Conservation (phyloP, 2,329 filamentous ascomycete genomes). For the Arthrobotrys sinensis region DNA sequence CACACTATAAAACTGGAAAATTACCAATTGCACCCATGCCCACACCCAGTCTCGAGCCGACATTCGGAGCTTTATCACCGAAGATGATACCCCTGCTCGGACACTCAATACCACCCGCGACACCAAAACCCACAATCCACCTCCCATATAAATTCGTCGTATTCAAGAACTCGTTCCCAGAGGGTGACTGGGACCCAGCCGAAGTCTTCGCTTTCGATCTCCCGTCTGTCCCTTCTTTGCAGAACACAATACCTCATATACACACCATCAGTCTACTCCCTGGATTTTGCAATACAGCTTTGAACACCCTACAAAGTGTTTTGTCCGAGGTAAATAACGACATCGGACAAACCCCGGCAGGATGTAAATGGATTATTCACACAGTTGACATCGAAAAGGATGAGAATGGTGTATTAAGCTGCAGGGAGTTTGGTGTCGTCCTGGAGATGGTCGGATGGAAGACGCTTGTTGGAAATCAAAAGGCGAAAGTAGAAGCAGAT, state of each 20-base stretch:
- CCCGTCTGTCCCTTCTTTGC: not conserved
- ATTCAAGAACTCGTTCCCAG: conserved; percentile 33
- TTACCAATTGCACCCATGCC: no score
- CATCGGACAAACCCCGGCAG: not conserved
- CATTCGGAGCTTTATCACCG: no score
- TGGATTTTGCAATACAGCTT: conserved; percentile 27
- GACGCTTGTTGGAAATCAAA: not conserved
- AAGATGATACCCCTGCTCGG: no score
- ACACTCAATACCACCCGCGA: not conserved
- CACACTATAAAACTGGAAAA: no score
- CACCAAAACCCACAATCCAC: not conserved
- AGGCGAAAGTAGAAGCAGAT: not conserved
- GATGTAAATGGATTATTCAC: conserved; percentile 19
- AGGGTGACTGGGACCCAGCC: conserved; percentile 6
- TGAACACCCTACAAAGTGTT: conserved; percentile 1
- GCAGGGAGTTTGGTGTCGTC: conserved; percentile 23
- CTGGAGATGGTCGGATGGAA: conserved; percentile 16
- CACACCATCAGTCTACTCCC: conserved; percentile 13
- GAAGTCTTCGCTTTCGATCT: conserved; percentile 23
- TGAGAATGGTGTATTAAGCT: conserved; percentile 3
- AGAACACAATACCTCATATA: not conserved
- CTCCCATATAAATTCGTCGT: conserved; percentile 38
- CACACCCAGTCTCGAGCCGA: no score
- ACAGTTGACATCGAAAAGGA: conserved; percentile 8
- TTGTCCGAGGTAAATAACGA: conserved; percentile 12